Conservation (phyloP, 805 yeast species). For the Danielozyma ontarioensis region DNA sequence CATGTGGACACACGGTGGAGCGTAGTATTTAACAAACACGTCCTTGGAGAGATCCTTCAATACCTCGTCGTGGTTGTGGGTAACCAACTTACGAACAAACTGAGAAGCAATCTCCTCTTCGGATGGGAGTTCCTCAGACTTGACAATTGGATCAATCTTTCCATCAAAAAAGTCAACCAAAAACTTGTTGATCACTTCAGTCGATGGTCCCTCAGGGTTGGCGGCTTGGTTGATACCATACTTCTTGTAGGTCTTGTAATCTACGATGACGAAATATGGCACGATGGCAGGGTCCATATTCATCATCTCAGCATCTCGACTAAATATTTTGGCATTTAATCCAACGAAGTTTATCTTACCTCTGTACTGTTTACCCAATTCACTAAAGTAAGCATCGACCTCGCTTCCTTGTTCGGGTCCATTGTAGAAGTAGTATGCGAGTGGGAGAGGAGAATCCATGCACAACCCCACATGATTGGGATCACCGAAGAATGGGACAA, state of each 20-base stretch:
- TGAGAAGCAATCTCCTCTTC: conserved; percentile 55
- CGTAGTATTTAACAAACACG: conserved; percentile 85
- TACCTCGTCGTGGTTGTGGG: conserved; percentile 70
- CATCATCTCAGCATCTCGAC: conserved; percentile 81
- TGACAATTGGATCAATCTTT: conserved; percentile 63
- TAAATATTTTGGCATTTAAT: conserved; percentile 73
- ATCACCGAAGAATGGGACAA: conserved; percentile 84
- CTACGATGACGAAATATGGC: conserved; percentile 89
- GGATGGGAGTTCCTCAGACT: conserved; percentile 84
- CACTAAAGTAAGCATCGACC: conserved; percentile 46
- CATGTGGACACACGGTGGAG: conserved; percentile 98
- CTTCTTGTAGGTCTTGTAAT: conserved; percentile 61
- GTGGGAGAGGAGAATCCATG: conserved; percentile 67
- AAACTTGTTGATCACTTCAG: conserved; percentile 51
- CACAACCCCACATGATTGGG: conserved; percentile 81
- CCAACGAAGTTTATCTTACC: conserved; percentile 86
- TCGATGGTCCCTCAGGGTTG: conserved; percentile 41
- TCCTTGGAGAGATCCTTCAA: conserved; percentile 56
- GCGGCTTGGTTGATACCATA: conserved; percentile 66
- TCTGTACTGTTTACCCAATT: conserved; percentile 68
- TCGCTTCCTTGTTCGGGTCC: conserved; percentile 59
- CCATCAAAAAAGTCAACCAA: conserved; percentile 62
- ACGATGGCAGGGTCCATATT: conserved; percentile 74
- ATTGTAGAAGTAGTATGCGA: conserved; percentile 84
- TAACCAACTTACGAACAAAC: conserved; percentile 74